These are phyloP conservation scores for Hysterangium stoloniferum DNA, from an alignment of 768 basidiomycete genomes.

Conservation along the genomic window DNA sequence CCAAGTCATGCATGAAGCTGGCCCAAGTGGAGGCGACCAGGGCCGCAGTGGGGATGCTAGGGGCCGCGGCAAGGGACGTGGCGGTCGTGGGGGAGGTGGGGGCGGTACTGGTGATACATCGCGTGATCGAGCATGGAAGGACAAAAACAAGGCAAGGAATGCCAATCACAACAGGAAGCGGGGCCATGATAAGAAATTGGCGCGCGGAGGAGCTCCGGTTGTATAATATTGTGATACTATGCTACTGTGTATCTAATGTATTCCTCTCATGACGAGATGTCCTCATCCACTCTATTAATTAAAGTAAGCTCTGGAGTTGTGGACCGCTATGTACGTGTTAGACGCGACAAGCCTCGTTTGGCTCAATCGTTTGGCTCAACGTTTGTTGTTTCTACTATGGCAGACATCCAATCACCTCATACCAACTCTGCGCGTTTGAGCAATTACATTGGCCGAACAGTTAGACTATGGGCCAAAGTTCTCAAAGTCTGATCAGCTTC, in stretches of 20 bases:
- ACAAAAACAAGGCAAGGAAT: constrained; percentile 66
- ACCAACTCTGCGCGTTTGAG: constrained; percentile 56
- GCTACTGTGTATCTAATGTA: background rate
- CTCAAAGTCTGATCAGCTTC: constrained; percentile 35
- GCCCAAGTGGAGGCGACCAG: constrained; percentile 1
- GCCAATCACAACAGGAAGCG: constrained; percentile 71
- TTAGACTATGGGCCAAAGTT: constrained; percentile 56
- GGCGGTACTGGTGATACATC: constrained; percentile 32
- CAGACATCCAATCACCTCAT: constrained; percentile 34
- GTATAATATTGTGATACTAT: too few relatives aligned
- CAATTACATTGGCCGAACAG: constrained; percentile 43
- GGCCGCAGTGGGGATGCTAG: constrained; percentile 34
- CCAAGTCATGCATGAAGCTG: constrained; percentile 5
- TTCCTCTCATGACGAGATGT: background rate
- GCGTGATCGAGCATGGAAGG: constrained; percentile 62
- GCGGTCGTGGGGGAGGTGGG: constrained; percentile 28
- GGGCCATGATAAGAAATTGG: constrained; percentile 89
- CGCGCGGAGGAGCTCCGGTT: constrained; percentile 39
- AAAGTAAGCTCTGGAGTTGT: background rate
- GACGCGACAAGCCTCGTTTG: too few relatives aligned
- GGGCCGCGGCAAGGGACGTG: constrained; percentile 30
- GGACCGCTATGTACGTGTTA: constrained; percentile 10
- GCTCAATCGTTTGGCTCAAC: too few relatives aligned
- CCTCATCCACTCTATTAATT: background rate
- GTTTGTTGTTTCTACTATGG: constrained; percentile 11